Conservation (phyloP, 129 eudicot species). For the Ambrosia artemisiifolia region DNA sequence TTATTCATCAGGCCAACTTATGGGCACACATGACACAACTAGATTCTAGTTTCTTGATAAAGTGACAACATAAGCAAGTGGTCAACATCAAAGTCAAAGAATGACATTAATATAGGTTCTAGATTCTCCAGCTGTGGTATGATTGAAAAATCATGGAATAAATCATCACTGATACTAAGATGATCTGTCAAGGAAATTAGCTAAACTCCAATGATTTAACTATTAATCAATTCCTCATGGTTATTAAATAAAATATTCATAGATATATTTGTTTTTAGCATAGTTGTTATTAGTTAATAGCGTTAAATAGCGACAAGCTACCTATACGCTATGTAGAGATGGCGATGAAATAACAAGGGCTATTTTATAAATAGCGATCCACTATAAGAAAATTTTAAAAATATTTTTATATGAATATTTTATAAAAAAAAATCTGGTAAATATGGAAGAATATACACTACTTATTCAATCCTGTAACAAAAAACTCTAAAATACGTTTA, state of each 20-base stretch:
- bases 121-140: not conserved
- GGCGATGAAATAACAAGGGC: no score
- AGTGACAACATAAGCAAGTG: not conserved
- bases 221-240: not conserved
- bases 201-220: conserved; percentile 2
- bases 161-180: not conserved
- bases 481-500: no score
- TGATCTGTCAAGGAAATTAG: not conserved
- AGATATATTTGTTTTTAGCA: not conserved
- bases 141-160: not conserved
- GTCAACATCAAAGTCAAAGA: conserved; percentile 3
- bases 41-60: no score
- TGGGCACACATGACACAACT: not conserved
- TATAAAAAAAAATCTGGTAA: no score
- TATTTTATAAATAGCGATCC: no score
- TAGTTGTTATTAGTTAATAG: no score
- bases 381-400: no score
- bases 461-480: no score
- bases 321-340: no score
- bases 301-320: no score
- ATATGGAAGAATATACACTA: no score
- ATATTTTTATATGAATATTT: no score
- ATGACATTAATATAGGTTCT: not conserved
- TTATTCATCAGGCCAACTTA: not conserved
- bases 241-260: conserved; percentile 1